Evolutionary conservation across 2,329 filamentous ascomycete species (phyloP), one percentile per base, ranked within the genome.

Genomic region (Spiromastix sp.): DNA sequence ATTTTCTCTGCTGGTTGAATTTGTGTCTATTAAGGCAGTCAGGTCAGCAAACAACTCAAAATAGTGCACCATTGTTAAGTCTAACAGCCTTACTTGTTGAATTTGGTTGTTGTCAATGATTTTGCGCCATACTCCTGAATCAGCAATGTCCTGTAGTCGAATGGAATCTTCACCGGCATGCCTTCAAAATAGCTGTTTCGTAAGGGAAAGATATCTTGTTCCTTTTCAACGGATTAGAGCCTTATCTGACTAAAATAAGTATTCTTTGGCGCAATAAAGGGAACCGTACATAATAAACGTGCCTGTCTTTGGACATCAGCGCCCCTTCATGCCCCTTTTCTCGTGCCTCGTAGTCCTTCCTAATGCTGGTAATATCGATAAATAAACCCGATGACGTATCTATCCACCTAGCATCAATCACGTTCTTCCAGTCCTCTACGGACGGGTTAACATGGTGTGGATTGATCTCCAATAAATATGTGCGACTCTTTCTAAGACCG

Each of bases 361-460:
- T 60, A 4, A 77, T 57, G 4, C 71, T 68, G 0, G 73, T 77
- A 40, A 78, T 74, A 48, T 78, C 74, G 44, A 78, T 75, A 45
- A 74, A 78, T 1, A 77, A 51, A 0, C 74, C 74, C 1, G 68
- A 74, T 0, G 65, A 57, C 13, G 61, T 74, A 46, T 77, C 73
- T 41, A 77, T 74, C 72, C 72, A 78, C 15, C 74, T 61, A 7
- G 67, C 72, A 47, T 78, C 73, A 36, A 78, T 77, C 20, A 69
- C 60, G 41, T 78, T 78, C 32, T 64, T 45, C 9, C 37, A 52
- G 43, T 77, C 74, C 4, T 53, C 34, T 1, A 53, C 61, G 2
- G 57, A 60, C 15, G 59, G 55, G 38, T 68, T 63, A 4, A 53
- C 52, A 45, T 66, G 74, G 43, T 73, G 57, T 7, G 73, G 72